Percentiles rank a stretch among this genome's conserved stretches.
Evolutionary conservation across 129 eudicot genomes (phyloP).

Genomic region (Ambrosia trifida): DNA sequence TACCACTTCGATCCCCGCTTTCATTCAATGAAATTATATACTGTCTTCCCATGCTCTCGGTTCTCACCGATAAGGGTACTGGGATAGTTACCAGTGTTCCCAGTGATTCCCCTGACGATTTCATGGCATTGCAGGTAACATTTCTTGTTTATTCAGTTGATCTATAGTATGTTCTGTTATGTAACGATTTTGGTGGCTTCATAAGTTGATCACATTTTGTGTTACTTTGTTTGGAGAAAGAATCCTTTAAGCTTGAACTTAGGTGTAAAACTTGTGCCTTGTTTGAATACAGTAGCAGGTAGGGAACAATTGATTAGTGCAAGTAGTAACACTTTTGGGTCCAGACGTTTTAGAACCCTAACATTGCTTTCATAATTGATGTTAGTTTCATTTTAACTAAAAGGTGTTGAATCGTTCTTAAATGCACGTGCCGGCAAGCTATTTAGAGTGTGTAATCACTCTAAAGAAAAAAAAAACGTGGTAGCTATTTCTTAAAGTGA

Average conservation of each 20-base stretch:
- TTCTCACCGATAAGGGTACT: slow-evolving; percentile 92
- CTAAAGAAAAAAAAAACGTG: too few species aligned
- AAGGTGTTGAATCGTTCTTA: neutral
- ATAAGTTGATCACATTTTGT: neutral
- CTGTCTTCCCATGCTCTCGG: slow-evolving; percentile 80
- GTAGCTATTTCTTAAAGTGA: too few species aligned
- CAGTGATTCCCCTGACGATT: slow-evolving; percentile 94
- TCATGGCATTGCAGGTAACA: slow-evolving; percentile 59
- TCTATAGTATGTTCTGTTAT: neutral
- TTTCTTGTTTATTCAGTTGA: neutral
- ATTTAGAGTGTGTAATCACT: neutral
- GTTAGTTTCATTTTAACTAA: neutral
- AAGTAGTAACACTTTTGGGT: neutral
- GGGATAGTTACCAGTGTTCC: slow-evolving; percentile 93
- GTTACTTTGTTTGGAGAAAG: neutral
- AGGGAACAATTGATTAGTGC: neutral
- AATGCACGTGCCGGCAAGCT: neutral
- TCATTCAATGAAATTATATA: slow-evolving; percentile 64
- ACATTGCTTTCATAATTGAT: neutral
- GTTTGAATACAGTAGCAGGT: neutral
- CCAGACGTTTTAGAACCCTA: neutral
- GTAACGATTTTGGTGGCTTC: neutral
- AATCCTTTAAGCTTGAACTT: neutral
- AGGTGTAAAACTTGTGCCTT: neutral
- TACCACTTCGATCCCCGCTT: slow-evolving; percentile 71